Evolutionary conservation across 163 green algal genomes (phyloP).

Genomic region (Scenedesmus sp.): DNA sequence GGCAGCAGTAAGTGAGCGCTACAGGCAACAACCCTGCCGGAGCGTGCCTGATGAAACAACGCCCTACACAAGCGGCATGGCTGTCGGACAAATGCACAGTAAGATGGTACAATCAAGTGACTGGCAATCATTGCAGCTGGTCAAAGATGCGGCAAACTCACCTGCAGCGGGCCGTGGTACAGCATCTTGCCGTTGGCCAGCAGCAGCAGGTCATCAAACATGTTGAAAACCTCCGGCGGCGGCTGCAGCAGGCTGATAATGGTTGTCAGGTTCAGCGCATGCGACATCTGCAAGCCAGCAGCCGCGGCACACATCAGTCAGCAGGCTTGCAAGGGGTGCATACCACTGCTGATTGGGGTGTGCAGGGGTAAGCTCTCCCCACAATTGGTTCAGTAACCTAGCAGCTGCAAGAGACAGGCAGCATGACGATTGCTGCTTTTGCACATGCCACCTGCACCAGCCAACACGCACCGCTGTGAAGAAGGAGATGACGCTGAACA

Average conservation of each 20-base stretch:
- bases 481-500: constrained; percentile 57
- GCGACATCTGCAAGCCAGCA: constrained; percentile 43
- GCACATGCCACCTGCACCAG: not conserved
- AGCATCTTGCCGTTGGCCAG: constrained; percentile 64
- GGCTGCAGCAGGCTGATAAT: constrained; percentile 84
- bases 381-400: too few species aligned
- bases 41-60: too few species aligned
- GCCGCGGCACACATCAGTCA: not conserved
- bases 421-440: not conserved
- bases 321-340: not conserved
- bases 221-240: constrained; percentile 79
- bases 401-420: not conserved
- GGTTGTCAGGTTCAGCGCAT: constrained; percentile 59
- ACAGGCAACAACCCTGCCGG: too few species aligned
- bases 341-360: not conserved
- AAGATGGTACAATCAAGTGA: not conserved
- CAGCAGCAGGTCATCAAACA: constrained; percentile 89
- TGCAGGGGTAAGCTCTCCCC: too few species aligned
- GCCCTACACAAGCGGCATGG: not conserved
- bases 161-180: constrained; percentile 40
- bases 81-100: not conserved
- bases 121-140: not conserved
- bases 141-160: not conserved
- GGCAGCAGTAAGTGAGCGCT: too few species aligned
- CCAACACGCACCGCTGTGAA: constrained; percentile 33